Evolutionary conservation across 306 rosid species (phyloP).

Genomic region (Quillaja saponaria): DNA sequence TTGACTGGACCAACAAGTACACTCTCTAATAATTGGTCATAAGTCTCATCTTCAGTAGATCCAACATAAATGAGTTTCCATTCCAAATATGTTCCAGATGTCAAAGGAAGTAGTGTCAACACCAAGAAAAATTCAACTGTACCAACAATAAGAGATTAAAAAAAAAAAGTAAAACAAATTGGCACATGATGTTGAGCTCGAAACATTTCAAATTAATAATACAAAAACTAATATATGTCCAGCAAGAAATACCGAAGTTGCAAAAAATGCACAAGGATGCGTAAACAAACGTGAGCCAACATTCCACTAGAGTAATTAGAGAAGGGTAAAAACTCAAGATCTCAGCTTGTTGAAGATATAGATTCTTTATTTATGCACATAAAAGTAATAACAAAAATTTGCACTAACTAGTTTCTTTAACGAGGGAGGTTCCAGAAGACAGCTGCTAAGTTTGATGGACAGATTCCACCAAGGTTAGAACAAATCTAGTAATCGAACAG

Average conservation of each 20-base stretch:
- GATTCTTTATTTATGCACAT: background rate
- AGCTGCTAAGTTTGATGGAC: background rate
- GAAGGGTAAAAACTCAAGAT: background rate
- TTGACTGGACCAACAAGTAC: slow-evolving; percentile 94
- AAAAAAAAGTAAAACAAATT: background rate
- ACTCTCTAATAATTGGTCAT: slow-evolving; percentile 86
- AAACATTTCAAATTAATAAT: too few relatives aligned
- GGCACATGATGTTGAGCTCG: background rate
- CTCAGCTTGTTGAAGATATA: background rate
- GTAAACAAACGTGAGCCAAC: background rate
- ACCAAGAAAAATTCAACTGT: too few relatives aligned
- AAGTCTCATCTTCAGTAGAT: slow-evolving; percentile 90
- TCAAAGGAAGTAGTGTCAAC: slow-evolving; percentile 14
- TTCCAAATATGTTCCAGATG: slow-evolving; percentile 61
- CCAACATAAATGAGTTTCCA: slow-evolving; percentile 96
- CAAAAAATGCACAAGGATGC: background rate
- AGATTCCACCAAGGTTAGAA: background rate
- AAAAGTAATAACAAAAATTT: background rate
- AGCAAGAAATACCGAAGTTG: too few relatives aligned
- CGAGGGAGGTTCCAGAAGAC: too few relatives aligned
- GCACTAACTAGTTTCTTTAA: background rate
- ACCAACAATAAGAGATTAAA: background rate
- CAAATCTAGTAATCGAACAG: too few relatives aligned
- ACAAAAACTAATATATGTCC: too few relatives aligned
- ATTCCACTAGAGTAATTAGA: background rate